Base-by-base conservation (phyloP, 2,329 filamentous ascomycete genomes). In the Cordyceps javanica region DNA sequence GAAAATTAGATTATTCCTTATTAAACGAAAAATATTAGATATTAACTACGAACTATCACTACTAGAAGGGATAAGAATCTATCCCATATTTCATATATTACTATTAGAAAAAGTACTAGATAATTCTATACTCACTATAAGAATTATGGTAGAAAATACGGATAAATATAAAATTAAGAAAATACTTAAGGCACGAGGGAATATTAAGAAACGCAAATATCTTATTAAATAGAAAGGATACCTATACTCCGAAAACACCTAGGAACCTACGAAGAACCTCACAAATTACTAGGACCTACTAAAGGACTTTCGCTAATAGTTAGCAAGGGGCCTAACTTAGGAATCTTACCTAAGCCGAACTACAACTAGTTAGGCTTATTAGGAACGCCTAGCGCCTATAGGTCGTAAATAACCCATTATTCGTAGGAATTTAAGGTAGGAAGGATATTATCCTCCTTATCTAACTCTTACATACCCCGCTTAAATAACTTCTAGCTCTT, bases 61-160 rank as follows among this genome's bases (percentile, higher is more conserved):
- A n/a, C n/a, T n/a, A n/a, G n/a, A n/a, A n/a, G n/a, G n/a, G n/a
- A n/a, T n/a, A n/a, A n/a, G n/a, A n/a, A n/a, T n/a, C n/a, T 44
- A 65, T 42, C 38, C 38, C 42, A 57, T 66, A 32, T 63, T 63
- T 58, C 60, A 65, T 62, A 63, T 65, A n/a, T 62, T 38, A 45
- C 30, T 64, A 41, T 25, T 64, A 23, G 41, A 64, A 59, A 46
- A 46, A 55, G 50, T 30, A 60, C 36, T 39, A 57, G 9, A 56
- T 14, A 57, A 60, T 30, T 21, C 34, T 38, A 58, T 57, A 38
- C 36, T 39, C 57, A 25, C 38, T 58, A 54, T 53, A 53, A 25
- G 58, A 1, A 55, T 59, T 26, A 57, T 58, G 46, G 36, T 53
- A 16, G 42, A 50, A 55, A n/a, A 61, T 30, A 30, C 19, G 23